phyloP scores from a whole-genome alignment of 495 filamentous ascomycete species.

The Hypomontagnella monticulosa region DNA sequence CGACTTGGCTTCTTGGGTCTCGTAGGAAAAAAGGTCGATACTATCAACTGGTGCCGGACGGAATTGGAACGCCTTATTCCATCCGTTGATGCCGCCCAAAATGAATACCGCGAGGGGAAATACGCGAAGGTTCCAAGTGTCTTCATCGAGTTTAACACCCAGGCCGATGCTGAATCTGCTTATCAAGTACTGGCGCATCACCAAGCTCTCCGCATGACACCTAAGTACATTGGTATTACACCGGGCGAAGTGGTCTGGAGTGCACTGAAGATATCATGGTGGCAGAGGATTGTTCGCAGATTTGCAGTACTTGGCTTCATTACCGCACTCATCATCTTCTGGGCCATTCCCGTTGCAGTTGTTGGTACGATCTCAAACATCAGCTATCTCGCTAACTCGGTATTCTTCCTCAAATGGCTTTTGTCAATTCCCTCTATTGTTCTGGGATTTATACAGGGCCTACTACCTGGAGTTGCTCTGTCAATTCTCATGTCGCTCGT shows the following conservation, averaged over 20 bases:
- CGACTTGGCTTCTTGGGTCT: conserved; percentile 75
- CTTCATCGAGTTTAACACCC: conserved; percentile 87
- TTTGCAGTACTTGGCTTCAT: conserved; percentile 76
- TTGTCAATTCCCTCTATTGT: conserved; percentile 73
- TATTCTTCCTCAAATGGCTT: conserved; percentile 80
- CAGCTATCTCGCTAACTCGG: conserved; percentile 65
- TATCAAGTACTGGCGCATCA: conserved; percentile 89
- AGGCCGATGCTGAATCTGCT: conserved; percentile 85
- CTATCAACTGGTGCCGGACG: conserved; percentile 89
- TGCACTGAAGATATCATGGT: conserved; percentile 88
- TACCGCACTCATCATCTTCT: conserved; percentile 86
- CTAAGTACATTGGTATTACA: conserved; percentile 84
- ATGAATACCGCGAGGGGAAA: conserved; percentile 74
- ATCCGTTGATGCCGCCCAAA: conserved; percentile 78
- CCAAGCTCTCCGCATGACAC: conserved; percentile 90
- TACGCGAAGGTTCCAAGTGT: conserved; percentile 75
- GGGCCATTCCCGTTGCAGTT: conserved; percentile 89
- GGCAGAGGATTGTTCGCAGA: conserved; percentile 79
- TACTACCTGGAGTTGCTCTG: conserved; percentile 82
- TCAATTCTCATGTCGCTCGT: conserved; percentile 89
- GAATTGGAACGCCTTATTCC: conserved; percentile 86
- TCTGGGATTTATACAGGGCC: conserved; percentile 83
- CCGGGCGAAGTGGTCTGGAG: conserved; percentile 91
- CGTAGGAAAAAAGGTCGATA: conserved; percentile 92
- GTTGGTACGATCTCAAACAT: conserved; percentile 92